Percentiles rank a stretch among this genome's conserved stretches.
Evolutionary conservation across 495 filamentous ascomycete species (phyloP).

Genomic region (Pyrenula massariospora): DNA sequence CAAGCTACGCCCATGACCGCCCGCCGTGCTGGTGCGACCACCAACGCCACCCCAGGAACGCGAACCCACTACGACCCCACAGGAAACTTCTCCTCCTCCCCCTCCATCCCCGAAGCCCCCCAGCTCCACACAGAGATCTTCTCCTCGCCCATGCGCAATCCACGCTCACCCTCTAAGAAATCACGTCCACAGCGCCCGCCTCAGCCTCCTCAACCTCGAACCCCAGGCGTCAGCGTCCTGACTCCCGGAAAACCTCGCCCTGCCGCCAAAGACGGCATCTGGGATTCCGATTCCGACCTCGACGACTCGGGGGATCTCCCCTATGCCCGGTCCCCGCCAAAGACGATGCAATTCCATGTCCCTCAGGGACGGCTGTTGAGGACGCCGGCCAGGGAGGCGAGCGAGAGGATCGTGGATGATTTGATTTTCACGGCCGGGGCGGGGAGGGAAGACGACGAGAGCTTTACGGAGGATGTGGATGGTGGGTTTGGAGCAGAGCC

Average conservation of each 20-base stretch:
- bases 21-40: slow-evolving; percentile 28
- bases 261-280: slow-evolving; percentile 32
- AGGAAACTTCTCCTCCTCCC: slow-evolving; percentile 9
- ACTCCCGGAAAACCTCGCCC: slow-evolving; percentile 40
- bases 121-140: slow-evolving; percentile 79
- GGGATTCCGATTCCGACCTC: slow-evolving; percentile 47
- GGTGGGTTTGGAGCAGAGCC: slow-evolving; percentile 25
- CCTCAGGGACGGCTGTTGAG: slow-evolving; percentile 78
- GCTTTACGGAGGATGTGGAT: slow-evolving; percentile 25
- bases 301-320: slow-evolving; percentile 46
- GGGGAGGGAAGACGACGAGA: slow-evolving; percentile 41
- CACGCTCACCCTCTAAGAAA: slow-evolving; percentile 22
- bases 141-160: slow-evolving; percentile 49
- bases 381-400: slow-evolving; percentile 88
- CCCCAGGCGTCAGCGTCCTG: slow-evolving; percentile 70
- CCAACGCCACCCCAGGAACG: slow-evolving; percentile 16
- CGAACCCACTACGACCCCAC: slow-evolving; percentile 11
- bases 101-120: slow-evolving; percentile 63
- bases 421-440: slow-evolving; percentile 76
- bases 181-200: slow-evolving; percentile 22
- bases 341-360: slow-evolving; percentile 94
- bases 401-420: slow-evolving; percentile 83
- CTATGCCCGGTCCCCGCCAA: slow-evolving; percentile 73
- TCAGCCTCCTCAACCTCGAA: slow-evolving; percentile 31
- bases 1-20: slow-evolving; percentile 67